Evolutionary conservation across 164 flowering plant genomes (phyloP), one percentile per base, ranked within the genome.

Genomic region (Stephania cephalantha): DNA sequence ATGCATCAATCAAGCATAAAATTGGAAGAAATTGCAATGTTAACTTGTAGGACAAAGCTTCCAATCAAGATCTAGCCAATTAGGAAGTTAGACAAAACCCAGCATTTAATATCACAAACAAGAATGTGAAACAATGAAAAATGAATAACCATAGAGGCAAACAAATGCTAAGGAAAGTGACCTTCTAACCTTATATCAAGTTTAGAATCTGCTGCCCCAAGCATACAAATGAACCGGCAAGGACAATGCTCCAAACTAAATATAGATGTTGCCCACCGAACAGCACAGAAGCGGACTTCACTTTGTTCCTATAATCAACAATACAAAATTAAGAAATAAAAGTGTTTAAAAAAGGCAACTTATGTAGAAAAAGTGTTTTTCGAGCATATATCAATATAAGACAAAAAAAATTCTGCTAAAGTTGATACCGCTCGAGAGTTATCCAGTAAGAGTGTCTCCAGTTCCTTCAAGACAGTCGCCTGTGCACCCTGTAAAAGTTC

Each of bases 121-220:
- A 71, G 11, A 31, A 61, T 63, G 25, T 44, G 31, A 44, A 73
- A 15, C 50, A 63, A 42, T n/a, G 8, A 50, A 68, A 67, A 29
- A 64, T 35, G n/a, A 18, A 71, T 45, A 63, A 65, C 25, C 18
- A 63, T 31, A 64, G 53, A 31, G 9, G 42, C 42, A 35, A 2
- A 58, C 2, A 17, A 58, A 58, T 18, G 5, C 0, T 6, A 58
- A 72, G n/a, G 31, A 53, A 6, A 75, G 29, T 15, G 80, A 95
- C 99, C 99, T 90, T 81, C 20, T 15, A 79, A 95, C 99, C 99
- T 90, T 81, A 95, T 89, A 81, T 95, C 99, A 84, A 95, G 80
- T 84, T 87, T 93, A 52, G 90, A 64, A 86, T 95, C 99, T 30
- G 93, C 89, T 55, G 90, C 95, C 13, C 88, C 94, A 80, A 92